Conservation (phyloP, 2,329 filamentous ascomycete genomes). For the Penicillium vulpinum region DNA sequence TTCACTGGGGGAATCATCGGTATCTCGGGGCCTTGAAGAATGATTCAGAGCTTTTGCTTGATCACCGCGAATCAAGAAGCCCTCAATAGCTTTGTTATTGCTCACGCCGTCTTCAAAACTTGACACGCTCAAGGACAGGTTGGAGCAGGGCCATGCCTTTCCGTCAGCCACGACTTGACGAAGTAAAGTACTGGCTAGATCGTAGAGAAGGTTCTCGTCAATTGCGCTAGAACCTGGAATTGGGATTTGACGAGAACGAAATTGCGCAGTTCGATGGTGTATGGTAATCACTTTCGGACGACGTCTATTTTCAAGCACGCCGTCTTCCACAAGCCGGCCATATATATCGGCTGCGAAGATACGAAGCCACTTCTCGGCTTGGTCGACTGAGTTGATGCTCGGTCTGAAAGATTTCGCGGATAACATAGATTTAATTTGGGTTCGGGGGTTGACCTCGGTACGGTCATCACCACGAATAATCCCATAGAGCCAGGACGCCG, state of each 20-base stretch:
- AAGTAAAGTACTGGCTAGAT: constrained; percentile 73
- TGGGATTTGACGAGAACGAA: constrained; percentile 70
- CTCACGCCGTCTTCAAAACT: constrained; percentile 86
- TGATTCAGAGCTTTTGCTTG: constrained; percentile 52
- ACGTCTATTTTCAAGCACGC: constrained; percentile 80
- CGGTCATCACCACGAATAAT: constrained; percentile 81
- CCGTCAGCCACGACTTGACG: constrained; percentile 77
- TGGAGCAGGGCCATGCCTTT: constrained; percentile 84
- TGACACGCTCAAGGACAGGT: constrained; percentile 83
- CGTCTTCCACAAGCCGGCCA: constrained; percentile 84
- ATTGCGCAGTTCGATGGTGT: constrained; percentile 74
- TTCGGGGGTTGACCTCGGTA: constrained; percentile 85
- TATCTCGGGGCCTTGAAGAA: constrained; percentile 18
- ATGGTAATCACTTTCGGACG: constrained; percentile 83
- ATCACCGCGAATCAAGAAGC: constrained; percentile 73
- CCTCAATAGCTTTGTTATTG: constrained; percentile 81
- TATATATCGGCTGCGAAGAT: constrained; percentile 94
- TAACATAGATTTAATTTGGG: constrained; percentile 95
- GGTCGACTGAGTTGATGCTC: constrained; percentile 72
- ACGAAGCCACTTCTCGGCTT: constrained; percentile 79
- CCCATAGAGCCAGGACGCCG: constrained; percentile 79
- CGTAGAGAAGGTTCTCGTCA: constrained; percentile 70
- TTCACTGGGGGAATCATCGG: constrained; percentile 9
- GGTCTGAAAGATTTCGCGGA: constrained; percentile 95
- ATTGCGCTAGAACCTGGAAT: constrained; percentile 76